phyloP scores from a whole-genome alignment of 768 basidiomycete species.

The Mrakia frigida region DNA sequence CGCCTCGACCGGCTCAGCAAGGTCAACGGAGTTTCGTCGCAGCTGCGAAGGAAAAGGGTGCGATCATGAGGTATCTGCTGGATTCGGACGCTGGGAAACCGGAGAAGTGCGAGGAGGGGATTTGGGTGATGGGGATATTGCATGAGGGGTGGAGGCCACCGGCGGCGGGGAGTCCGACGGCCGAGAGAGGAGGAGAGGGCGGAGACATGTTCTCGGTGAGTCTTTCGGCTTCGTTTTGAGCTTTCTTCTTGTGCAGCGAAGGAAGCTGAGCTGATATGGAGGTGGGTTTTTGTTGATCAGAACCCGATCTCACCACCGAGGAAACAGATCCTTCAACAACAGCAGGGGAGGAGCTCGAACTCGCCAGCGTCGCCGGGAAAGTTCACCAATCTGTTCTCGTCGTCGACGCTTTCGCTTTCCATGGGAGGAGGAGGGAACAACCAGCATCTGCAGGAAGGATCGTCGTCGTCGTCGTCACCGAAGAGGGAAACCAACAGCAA shows the following conservation, averaged over 20 bases:
- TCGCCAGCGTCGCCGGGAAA: constrained; percentile 36
- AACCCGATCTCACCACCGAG: constrained; percentile 8
- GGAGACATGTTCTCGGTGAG: neutral
- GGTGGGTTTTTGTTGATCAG: neutral
- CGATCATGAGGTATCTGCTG: constrained; percentile 66
- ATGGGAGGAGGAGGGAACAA: constrained; percentile 27
- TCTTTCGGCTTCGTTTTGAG: too few species aligned
- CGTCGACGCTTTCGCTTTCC: constrained; percentile 37
- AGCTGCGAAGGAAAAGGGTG: constrained; percentile 58
- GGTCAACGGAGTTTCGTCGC: constrained; percentile 30
- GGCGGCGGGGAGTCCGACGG: constrained; percentile 19
- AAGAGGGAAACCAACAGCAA: constrained; percentile 30
- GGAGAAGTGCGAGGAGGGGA: constrained; percentile 72
- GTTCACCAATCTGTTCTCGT: constrained; percentile 38
- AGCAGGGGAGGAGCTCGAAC: neutral
- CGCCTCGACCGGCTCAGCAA: neutral
- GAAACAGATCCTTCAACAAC: constrained; percentile 24
- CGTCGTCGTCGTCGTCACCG: constrained; percentile 19
- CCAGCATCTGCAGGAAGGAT: neutral
- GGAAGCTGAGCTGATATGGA: too few species aligned
- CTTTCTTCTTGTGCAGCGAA: neutral
- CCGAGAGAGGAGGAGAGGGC: constrained; percentile 17
- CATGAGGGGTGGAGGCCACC: constrained; percentile 47
- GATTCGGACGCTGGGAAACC: constrained; percentile 75
- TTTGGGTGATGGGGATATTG: constrained; percentile 82